These are phyloP conservation scores for Huntiella omanensis DNA, from an alignment of 2,329 filamentous ascomycete species.

Conservation along the genomic window DNA sequence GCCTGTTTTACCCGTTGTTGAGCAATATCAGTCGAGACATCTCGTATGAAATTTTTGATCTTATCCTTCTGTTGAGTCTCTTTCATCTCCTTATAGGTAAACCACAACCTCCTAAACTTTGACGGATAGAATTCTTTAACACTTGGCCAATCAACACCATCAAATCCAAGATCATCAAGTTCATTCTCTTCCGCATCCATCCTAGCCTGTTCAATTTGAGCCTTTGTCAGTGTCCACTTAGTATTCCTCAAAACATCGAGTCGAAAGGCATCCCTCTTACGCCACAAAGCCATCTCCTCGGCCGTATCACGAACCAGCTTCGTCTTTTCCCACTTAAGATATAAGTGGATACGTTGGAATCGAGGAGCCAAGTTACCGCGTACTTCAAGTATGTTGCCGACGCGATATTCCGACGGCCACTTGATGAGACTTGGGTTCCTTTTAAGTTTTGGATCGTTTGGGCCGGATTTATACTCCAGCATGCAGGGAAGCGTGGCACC, in stretches of 20 bases:
- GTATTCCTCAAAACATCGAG: constrained; percentile 25
- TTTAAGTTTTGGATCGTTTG: background rate
- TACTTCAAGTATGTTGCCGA: constrained; percentile 35
- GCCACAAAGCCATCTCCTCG: constrained; percentile 40
- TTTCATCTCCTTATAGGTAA: background rate
- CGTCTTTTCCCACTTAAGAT: constrained; percentile 33
- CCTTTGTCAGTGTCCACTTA: constrained; percentile 31
- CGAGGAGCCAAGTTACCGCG: constrained; percentile 29
- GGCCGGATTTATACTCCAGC: constrained; percentile 13
- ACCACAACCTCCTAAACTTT: background rate
- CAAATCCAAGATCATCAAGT: background rate
- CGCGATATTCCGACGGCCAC: constrained; percentile 1
- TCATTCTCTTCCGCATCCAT: background rate
- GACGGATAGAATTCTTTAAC: constrained; percentile 13
- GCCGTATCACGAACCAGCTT: constrained; percentile 30
- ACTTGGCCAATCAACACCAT: constrained; percentile 12
- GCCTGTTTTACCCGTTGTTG: background rate
- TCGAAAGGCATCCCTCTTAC: constrained; percentile 31
- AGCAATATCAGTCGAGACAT: constrained; percentile 1
- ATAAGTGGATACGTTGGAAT: constrained; percentile 14
- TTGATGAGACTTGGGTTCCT: background rate
- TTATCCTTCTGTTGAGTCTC: background rate
- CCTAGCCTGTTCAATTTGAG: constrained; percentile 24
- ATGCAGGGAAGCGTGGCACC: constrained; percentile 36
- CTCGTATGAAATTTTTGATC: background rate